Evolutionary conservation across 208 protist species (phyloP), one percentile per base, ranked within the genome.

Genomic region (Leishmania amazonensis): DNA sequence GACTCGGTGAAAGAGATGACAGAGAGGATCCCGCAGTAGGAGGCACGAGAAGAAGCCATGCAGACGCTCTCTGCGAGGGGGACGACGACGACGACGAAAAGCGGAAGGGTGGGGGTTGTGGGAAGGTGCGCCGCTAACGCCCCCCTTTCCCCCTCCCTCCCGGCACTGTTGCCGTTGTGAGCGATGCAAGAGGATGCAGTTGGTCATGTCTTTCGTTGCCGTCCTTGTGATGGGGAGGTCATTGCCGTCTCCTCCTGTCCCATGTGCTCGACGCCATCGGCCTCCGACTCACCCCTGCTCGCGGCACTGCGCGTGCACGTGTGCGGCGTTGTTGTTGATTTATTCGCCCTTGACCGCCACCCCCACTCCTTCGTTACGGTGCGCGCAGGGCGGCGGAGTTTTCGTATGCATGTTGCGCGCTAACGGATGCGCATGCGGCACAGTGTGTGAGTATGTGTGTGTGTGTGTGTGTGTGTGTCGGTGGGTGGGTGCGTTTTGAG

Each of bases 1-100:
- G 79, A 78, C 19, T 91, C 58, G 51, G 85, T 95, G 62, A 80
- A 62, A 19, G 84, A 91, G 76, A 90, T 88, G 81, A 83, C 78
- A n/a, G 84, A 82, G 35, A 74, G 83, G 67, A 87, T 81, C 13
- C 70, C 68, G 24, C 81, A 86, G 60, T 84, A 87, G 77, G 13
- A n/a, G 38, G 2, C 49, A 35, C 28, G 4, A 31, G 31, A 74
- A 31, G 15, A 21, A 11, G 47, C 1, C 7, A 17, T n/a, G 70
- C 70, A 54, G 38, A 9, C 35, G 62, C 4, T 38, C 8, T 24
- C 67, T 47, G 67, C 67, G 24, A 13, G 9, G 40, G n/a, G n/a
- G 38, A 35, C 31, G 31, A 47, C 31, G 38, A 47, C 31, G 38
- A 13, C 21, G 38, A n/a, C 17, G 15, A 28, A 38, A 13, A 47